Percentiles rank a stretch among this genome's conserved stretches.
Evolutionary conservation across 1,284 basidiomycete species (phyloP).

Genomic region (Ceratobasidium papillatum): DNA sequence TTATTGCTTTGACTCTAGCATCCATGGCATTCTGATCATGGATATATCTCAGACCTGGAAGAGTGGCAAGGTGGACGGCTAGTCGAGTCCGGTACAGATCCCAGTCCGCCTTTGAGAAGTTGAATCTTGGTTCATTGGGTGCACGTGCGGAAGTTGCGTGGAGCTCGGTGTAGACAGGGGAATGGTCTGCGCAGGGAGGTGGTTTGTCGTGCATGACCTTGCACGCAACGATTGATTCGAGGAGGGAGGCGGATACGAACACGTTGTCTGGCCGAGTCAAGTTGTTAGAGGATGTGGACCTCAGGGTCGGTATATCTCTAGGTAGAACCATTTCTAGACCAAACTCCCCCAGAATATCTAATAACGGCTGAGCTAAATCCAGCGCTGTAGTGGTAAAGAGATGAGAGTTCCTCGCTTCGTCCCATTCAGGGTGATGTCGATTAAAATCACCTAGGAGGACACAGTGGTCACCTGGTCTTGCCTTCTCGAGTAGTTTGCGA

Average conservation of each 20-base stretch:
- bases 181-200: slow-evolving; percentile 35
- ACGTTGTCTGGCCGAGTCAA: slow-evolving; percentile 53
- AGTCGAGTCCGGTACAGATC: background rate
- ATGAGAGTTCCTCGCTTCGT: slow-evolving; percentile 50
- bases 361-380: slow-evolving; percentile 45
- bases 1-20: no score
- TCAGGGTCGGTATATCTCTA: slow-evolving; percentile 49
- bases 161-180: background rate
- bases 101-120: slow-evolving; percentile 7
- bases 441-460: slow-evolving; percentile 47
- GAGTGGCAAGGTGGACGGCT: no score
- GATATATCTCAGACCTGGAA: no score
- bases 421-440: slow-evolving; percentile 56
- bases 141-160: background rate
- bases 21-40: no score
- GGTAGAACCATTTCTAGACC: slow-evolving; percentile 50
- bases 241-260: slow-evolving; percentile 46
- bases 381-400: slow-evolving; percentile 51
- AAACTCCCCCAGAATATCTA: slow-evolving; percentile 45
- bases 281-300: slow-evolving; percentile 48
- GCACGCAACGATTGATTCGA: slow-evolving; percentile 47
- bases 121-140: background rate
- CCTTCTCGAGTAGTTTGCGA: background rate
- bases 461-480: background rate
- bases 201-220: slow-evolving; percentile 29